phyloP scores from a whole-genome alignment of 805 yeast species.

The Nakazawaea molendinolei region DNA sequence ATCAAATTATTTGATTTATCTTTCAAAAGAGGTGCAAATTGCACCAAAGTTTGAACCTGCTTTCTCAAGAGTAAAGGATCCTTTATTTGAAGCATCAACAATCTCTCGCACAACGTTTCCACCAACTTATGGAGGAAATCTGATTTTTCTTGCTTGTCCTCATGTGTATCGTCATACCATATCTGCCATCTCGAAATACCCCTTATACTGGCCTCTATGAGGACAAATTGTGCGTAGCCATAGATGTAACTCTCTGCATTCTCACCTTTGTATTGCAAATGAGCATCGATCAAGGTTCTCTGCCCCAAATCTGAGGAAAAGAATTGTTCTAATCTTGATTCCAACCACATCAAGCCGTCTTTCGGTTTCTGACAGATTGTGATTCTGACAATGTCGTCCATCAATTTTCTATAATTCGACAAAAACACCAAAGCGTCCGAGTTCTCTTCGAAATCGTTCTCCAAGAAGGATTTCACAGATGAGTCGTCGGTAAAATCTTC shows the following conservation, averaged over 20 bases:
- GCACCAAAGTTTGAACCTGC: constrained; percentile 87
- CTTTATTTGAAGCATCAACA: constrained; percentile 66
- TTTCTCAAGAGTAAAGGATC: constrained; percentile 80
- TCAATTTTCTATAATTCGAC: constrained; percentile 70
- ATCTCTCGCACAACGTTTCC: constrained; percentile 65
- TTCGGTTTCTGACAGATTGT: constrained; percentile 82
- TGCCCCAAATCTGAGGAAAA: constrained; percentile 67
- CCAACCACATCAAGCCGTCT: constrained; percentile 78
- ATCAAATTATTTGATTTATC: constrained; percentile 60
- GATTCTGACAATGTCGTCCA: constrained; percentile 87
- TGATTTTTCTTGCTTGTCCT: constrained; percentile 46
- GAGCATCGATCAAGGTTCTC: constrained; percentile 48
- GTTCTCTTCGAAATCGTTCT: constrained; percentile 82
- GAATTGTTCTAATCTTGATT: constrained; percentile 61
- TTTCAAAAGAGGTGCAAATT: constrained; percentile 84
- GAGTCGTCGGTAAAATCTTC: constrained; percentile 60
- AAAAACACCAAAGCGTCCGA: constrained; percentile 76
- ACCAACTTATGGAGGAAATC: constrained; percentile 45
- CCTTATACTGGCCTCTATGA: constrained; percentile 83
- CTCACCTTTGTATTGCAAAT: constrained; percentile 49
- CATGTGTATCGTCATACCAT: constrained; percentile 66
- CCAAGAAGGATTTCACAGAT: constrained; percentile 57
- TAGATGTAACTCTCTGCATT: constrained; percentile 61
- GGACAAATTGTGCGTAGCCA: constrained; percentile 76
- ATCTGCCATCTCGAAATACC: constrained; percentile 95